Evolutionary conservation across 208 protist species (phyloP).

Genomic region (Endotrypanum monterogeii): DNA sequence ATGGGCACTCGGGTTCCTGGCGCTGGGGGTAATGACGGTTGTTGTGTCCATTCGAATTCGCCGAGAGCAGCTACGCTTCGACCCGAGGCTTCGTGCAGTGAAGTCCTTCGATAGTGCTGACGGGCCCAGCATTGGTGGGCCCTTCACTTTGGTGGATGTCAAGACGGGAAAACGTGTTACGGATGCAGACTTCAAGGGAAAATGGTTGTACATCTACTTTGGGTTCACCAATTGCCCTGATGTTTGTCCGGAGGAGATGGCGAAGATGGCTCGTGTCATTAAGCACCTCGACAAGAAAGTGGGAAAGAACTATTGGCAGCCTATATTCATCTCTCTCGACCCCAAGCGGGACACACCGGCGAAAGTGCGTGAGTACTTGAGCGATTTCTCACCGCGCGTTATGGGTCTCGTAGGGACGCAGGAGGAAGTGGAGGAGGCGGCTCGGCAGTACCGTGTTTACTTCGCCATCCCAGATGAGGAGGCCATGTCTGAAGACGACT

Average conservation of each 20-base stretch:
- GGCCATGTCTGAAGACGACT: conserved; percentile 89
- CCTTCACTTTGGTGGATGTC: conserved; percentile 63
- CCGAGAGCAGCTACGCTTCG: conserved; percentile 78
- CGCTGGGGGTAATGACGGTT: conserved; percentile 57
- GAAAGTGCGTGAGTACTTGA: conserved; percentile 85
- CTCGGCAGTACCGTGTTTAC: conserved; percentile 93
- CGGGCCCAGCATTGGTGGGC: conserved; percentile 78
- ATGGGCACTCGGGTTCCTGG: conserved; percentile 62
- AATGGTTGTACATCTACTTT: conserved; percentile 96
- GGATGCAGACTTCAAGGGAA: conserved; percentile 82
- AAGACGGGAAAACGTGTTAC: conserved; percentile 68
- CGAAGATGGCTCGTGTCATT: conserved; percentile 91
- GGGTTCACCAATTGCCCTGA: conserved; percentile 98
- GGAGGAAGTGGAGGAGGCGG: conserved; percentile 78
- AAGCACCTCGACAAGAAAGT: conserved; percentile 77
- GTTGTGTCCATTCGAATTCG: conserved; percentile 79
- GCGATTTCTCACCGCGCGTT: conserved; percentile 91
- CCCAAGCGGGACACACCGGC: conserved; percentile 88
- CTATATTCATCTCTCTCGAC: conserved; percentile 95
- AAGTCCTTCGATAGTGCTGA: conserved; percentile 69
- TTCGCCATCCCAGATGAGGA: conserved; percentile 77
- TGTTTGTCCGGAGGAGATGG: conserved; percentile 96
- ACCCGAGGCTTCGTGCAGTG: conserved; percentile 72
- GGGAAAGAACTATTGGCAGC: conserved; percentile 81
- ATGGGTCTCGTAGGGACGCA: conserved; percentile 91